phyloP scores from a whole-genome alignment of 345 rosid genomes.

The Toxicodendron radicans region DNA sequence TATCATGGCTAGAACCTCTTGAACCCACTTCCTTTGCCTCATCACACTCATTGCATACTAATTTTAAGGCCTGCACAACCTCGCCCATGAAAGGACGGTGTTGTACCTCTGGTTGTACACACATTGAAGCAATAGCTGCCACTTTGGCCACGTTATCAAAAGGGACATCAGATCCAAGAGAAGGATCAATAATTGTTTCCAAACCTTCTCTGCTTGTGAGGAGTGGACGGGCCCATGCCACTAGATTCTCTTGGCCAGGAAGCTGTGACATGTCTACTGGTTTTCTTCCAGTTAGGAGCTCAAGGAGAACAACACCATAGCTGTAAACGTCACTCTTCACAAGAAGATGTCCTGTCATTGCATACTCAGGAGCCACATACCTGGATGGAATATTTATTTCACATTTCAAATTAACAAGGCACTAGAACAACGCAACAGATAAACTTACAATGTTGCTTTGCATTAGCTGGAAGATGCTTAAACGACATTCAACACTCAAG shows the following conservation, averaged over 20 bases:
- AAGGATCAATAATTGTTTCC: slow-evolving; percentile 60
- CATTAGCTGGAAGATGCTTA: background rate
- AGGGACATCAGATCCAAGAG: slow-evolving; percentile 63
- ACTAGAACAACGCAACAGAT: background rate
- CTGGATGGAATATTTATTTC: slow-evolving; percentile 37
- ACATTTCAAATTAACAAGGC: background rate
- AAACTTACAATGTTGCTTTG: background rate
- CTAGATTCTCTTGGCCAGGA: slow-evolving; percentile 89
- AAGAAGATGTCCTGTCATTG: slow-evolving; percentile 98
- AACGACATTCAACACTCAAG: background rate
- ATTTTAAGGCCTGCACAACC: slow-evolving; percentile 94
- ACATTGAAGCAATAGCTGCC: slow-evolving; percentile 94
- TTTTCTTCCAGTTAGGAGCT: slow-evolving; percentile 84
- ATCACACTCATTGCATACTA: slow-evolving; percentile 84
- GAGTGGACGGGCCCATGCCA: slow-evolving; percentile 82
- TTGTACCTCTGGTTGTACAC: slow-evolving; percentile 93
- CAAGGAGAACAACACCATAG: slow-evolving; percentile 97
- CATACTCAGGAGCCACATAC: slow-evolving; percentile 96
- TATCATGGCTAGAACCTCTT: slow-evolving; percentile 48
- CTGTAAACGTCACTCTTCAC: slow-evolving; percentile 99
- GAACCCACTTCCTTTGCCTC: slow-evolving; percentile 70
- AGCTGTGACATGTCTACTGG: slow-evolving; percentile 94
- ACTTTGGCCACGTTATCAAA: slow-evolving; percentile 85
- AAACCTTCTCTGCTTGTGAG: slow-evolving; percentile 81
- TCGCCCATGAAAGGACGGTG: slow-evolving; percentile 99